Percentiles rank a stretch among this genome's conserved stretches.
These are phyloP conservation scores for Lactifluus subvellereus DNA, from an alignment of 768 basidiomycete species.

Conservation along the genomic window DNA sequence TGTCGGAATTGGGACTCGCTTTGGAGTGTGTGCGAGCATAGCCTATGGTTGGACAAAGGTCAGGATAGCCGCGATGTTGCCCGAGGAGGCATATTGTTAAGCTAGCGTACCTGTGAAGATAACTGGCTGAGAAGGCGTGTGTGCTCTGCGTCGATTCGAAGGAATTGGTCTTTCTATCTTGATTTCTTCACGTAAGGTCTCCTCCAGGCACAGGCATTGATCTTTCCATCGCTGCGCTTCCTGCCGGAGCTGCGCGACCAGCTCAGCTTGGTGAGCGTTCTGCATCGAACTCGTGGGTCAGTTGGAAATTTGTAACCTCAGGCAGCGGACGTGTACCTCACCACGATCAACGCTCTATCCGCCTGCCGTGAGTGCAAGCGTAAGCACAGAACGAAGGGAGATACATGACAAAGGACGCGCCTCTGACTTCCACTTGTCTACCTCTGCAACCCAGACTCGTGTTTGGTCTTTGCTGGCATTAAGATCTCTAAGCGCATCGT, in stretches of 20 bases:
- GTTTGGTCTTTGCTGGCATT: constrained; percentile 11
- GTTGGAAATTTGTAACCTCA: not conserved
- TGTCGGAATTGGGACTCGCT: no score
- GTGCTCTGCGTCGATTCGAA: no score
- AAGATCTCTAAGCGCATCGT: constrained; percentile 20
- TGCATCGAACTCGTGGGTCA: constrained; percentile 25
- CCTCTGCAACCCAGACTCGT: constrained; percentile 11
- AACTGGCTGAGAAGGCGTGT: no score
- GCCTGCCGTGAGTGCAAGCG: not conserved
- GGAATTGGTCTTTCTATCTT: no score
- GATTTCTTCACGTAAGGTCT: constrained; percentile 30
- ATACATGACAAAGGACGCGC: not conserved
- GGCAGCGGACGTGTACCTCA: not conserved
- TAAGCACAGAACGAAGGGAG: not conserved
- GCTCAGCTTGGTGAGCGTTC: constrained; percentile 56
- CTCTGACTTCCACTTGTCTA: constrained; percentile 24
- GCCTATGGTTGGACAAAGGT: no score
- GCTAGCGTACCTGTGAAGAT: no score
- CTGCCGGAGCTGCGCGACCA: constrained; percentile 54
- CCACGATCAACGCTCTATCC: constrained; percentile 10
- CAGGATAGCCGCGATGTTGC: no score
- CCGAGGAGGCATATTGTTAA: no score
- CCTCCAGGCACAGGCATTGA: constrained; percentile 47
- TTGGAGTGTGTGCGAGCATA: no score
- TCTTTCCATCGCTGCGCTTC: constrained; percentile 71